Evolutionary conservation across 2,329 filamentous ascomycete genomes (phyloP).

Genomic region (Penicillium brevicompactum): DNA sequence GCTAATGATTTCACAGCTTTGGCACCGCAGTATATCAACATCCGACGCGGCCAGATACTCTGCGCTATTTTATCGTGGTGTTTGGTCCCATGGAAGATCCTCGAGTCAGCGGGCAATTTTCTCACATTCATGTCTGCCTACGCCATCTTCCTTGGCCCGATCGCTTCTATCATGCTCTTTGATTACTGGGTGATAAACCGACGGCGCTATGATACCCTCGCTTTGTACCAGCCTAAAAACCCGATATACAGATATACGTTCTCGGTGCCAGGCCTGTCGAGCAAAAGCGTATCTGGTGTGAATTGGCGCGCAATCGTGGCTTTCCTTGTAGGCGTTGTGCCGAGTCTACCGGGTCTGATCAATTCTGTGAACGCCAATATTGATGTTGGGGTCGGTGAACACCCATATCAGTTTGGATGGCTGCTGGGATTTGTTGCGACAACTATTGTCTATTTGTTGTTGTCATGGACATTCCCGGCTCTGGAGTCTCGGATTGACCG

Average conservation of each 20-base stretch:
- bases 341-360: constrained; percentile 59
- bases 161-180: constrained; percentile 61
- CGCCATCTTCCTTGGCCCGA: constrained; percentile 66
- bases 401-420: constrained; percentile 68
- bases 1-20: constrained; percentile 61
- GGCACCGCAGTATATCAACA: constrained; percentile 57
- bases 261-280: constrained; percentile 5
- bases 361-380: constrained; percentile 43
- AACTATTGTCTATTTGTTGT: constrained; percentile 56
- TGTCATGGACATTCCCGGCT: constrained; percentile 54
- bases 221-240: constrained; percentile 52
- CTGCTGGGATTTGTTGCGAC: constrained; percentile 62
- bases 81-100: constrained; percentile 68
- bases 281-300: constrained; percentile 42
- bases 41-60: constrained; percentile 58
- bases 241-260: constrained; percentile 54
- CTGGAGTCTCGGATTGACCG: constrained; percentile 51
- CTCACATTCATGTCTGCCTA: constrained; percentile 69
- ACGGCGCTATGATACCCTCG: constrained; percentile 53
- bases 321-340: constrained; percentile 59
- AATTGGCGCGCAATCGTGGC: constrained; percentile 64
- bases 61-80: constrained; percentile 60
- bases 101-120: constrained; percentile 60
- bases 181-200: constrained; percentile 63
- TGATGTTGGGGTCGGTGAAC: constrained; percentile 50